These are phyloP conservation scores for Azolla pinnata DNA, from an alignment of 75 land plant species.

Conservation along the genomic window DNA sequence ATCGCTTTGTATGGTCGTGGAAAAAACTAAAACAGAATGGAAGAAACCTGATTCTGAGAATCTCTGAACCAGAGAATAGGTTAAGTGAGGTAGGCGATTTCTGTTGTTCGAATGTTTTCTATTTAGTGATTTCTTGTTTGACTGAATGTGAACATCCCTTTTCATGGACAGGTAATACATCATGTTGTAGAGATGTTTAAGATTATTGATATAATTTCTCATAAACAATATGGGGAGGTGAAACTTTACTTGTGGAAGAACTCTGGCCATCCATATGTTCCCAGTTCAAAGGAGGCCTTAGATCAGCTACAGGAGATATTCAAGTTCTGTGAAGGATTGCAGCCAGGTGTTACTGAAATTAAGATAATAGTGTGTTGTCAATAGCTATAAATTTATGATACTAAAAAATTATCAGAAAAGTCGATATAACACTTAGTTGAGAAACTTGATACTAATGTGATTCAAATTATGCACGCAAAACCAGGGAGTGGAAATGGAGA, in stretches of 20 bases:
- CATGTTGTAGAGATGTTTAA: conserved; percentile 7
- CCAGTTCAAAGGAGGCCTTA: conserved; percentile 38
- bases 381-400: neutral
- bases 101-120: too few relatives aligned
- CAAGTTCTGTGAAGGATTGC: conserved; percentile 28
- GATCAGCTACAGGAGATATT: conserved; percentile 38
- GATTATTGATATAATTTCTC: conserved; percentile 20
- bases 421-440: neutral
- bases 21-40: too few relatives aligned
- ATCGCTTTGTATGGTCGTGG: too few relatives aligned
- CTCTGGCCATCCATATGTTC: conserved; percentile 75
- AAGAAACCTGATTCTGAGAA: too few relatives aligned
- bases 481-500: neutral
- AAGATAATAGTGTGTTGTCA: neutral
- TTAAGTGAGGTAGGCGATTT: too few relatives aligned
- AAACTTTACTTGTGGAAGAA: conserved; percentile 67
- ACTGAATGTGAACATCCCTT: too few relatives aligned
- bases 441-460: neutral
- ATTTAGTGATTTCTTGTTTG: too few relatives aligned
- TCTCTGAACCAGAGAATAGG: too few relatives aligned
- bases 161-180: conserved; percentile 2
- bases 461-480: too few relatives aligned
- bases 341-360: conserved; percentile 25
- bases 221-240: conserved; percentile 9
- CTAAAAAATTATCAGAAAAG: neutral